Percentiles rank a stretch among this genome's conserved stretches.
phyloP scores from a whole-genome alignment of 2,329 filamentous ascomycete species.

The Lasiodiplodia theobromae region DNA sequence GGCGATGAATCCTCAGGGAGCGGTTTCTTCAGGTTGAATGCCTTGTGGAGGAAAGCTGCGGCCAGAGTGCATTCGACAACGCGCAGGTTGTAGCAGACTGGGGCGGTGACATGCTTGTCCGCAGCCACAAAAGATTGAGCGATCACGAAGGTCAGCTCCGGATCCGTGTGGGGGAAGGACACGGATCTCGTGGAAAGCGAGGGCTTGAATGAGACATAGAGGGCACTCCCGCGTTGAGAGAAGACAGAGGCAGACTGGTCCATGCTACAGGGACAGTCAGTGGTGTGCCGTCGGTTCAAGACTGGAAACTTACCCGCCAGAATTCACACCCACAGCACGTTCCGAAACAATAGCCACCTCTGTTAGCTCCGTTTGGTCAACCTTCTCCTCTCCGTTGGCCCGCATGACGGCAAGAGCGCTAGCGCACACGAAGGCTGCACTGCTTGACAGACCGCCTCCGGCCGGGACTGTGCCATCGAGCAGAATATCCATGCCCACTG shows the following conservation, averaged over 20 bases:
- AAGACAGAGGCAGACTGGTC: slow-evolving; percentile 97
- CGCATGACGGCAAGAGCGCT: slow-evolving; percentile 87
- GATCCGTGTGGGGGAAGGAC: slow-evolving; percentile 79
- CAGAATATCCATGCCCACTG: slow-evolving; percentile 83
- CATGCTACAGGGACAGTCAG: slow-evolving; percentile 69
- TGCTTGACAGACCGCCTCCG: slow-evolving; percentile 90
- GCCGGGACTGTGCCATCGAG: slow-evolving; percentile 92
- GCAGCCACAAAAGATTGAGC: slow-evolving; percentile 93
- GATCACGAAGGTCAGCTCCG: slow-evolving; percentile 89
- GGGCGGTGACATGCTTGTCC: slow-evolving; percentile 93
- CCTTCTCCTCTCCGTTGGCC: slow-evolving; percentile 77
- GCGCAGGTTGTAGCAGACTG: slow-evolving; percentile 93
- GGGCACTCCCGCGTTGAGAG: slow-evolving; percentile 81
- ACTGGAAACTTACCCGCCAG: slow-evolving; percentile 73
- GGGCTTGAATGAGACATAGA: slow-evolving; percentile 90
- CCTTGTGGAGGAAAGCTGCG: slow-evolving; percentile 70
- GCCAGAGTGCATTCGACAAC: slow-evolving; percentile 96
- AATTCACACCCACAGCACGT: slow-evolving; percentile 93
- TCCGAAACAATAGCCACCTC: slow-evolving; percentile 96
- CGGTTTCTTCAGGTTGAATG: slow-evolving; percentile 61
- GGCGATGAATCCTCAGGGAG: slow-evolving; percentile 82
- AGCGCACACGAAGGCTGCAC: slow-evolving; percentile 90
- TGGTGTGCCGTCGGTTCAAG: neutral
- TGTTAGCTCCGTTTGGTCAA: slow-evolving; percentile 91
- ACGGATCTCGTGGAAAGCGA: slow-evolving; percentile 78